Conservation (phyloP, 805 yeast genomes). For the Hanseniaspora taiwanica region DNA sequence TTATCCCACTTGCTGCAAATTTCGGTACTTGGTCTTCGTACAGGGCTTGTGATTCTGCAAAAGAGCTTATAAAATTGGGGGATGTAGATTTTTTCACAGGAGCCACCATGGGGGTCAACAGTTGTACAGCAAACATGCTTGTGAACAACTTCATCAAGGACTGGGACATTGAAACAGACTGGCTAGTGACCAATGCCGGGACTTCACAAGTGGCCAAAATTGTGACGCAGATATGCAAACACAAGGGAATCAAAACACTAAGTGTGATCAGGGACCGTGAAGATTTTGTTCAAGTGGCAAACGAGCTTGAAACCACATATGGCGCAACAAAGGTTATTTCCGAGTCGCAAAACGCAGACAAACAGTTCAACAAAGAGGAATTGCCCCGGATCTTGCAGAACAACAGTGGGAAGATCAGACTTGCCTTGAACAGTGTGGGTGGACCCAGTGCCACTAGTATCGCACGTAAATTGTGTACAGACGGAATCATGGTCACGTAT, state of each 20-base stretch:
- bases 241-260: slow-evolving; percentile 69
- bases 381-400: slow-evolving; percentile 30
- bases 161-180: slow-evolving; percentile 32
- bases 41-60: slow-evolving; percentile 42
- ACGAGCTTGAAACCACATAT: slow-evolving; percentile 37
- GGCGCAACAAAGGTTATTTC: slow-evolving; percentile 86
- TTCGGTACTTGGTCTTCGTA: slow-evolving; percentile 89
- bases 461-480: slow-evolving; percentile 64
- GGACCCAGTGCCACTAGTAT: slow-evolving; percentile 74
- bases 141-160: slow-evolving; percentile 44
- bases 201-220: slow-evolving; percentile 89
- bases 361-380: slow-evolving; percentile 49
- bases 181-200: slow-evolving; percentile 95
- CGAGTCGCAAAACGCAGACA: slow-evolving; percentile 67
- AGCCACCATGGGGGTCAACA: slow-evolving; percentile 86
- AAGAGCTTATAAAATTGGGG: slow-evolving; percentile 41
- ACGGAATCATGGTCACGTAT: slow-evolving; percentile 76
- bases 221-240: slow-evolving; percentile 76
- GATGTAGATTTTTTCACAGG: slow-evolving; percentile 47
- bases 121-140: slow-evolving; percentile 84
- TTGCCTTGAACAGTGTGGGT: slow-evolving; percentile 89
- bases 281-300: slow-evolving; percentile 47
- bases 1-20: slow-evolving; percentile 60
- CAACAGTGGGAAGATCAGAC: slow-evolving; percentile 39
- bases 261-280: slow-evolving; percentile 82